A percentile compares a stretch with the other conserved stretches of the same genome.
phyloP scores from a whole-genome alignment of 2,329 filamentous ascomycete genomes.

The Fusarium sp. region DNA sequence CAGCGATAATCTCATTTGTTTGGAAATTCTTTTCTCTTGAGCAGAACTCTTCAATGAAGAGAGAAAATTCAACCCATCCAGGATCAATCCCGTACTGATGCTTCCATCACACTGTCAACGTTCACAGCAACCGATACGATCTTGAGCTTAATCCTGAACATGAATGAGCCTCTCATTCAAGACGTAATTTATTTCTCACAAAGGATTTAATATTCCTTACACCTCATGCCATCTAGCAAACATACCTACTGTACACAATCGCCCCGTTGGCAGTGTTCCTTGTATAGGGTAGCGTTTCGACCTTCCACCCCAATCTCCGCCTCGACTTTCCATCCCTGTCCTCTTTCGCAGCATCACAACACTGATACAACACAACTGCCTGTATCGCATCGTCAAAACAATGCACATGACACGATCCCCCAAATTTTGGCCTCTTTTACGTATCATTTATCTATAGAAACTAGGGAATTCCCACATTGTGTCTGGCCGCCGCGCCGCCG shows the following conservation, averaged over 20 bases:
- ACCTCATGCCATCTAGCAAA: not conserved
- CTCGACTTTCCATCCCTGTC: not conserved
- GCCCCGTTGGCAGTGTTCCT: not conserved
- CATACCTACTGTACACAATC: not conserved
- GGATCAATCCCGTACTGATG: no score
- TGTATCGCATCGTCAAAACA: not conserved
- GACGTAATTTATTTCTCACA: not conserved
- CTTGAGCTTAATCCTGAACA: not conserved
- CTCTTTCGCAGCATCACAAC: not conserved
- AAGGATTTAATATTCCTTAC: not conserved
- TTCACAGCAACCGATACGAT: not conserved
- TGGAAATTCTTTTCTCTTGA: no score
- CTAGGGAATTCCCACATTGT: not conserved
- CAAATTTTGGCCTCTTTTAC: not conserved
- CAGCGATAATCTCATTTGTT: no score
- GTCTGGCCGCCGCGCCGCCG: not conserved
- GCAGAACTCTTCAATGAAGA: no score
- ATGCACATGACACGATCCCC: not conserved
- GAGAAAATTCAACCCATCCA: no score
- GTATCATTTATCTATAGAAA: not conserved
- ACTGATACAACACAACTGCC: not conserved
- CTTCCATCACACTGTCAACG: no score
- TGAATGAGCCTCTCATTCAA: not conserved
- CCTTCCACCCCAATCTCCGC: not conserved
- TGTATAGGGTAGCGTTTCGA: not conserved